phyloP scores from a whole-genome alignment of 2,329 filamentous ascomycete genomes.

The Pseudogymnoascus sp. region DNA sequence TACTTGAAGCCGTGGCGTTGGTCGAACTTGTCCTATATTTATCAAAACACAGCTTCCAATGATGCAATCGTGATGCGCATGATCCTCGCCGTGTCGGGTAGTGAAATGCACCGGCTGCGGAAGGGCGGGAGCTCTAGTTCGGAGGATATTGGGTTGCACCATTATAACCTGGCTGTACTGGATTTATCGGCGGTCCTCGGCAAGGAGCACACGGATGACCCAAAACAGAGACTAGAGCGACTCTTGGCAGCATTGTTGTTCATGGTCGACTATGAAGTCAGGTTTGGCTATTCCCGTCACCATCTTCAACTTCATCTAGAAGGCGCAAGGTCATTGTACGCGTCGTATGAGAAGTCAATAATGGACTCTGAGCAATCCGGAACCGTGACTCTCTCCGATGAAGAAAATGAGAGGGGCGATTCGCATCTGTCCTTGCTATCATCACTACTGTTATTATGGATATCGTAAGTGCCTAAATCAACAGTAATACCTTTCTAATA shows the following conservation, averaged over 20 bases:
- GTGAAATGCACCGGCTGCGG: conserved; percentile 28
- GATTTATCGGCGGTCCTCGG: not conserved
- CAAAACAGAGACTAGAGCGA: conserved; percentile 8
- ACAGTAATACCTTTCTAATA: not conserved
- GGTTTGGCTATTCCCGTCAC: conserved; percentile 6
- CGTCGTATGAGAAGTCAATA: not conserved
- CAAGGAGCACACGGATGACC: conserved; percentile 7
- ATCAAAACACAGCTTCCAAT: conserved; percentile 29
- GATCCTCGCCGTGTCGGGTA: conserved; percentile 32
- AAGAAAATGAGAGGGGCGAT: not conserved
- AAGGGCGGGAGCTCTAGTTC: not conserved
- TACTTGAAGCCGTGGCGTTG: conserved; percentile 33
- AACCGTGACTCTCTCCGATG: not conserved
- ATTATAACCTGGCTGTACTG: not conserved
- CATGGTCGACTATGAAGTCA: not conserved
- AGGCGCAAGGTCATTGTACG: not conserved
- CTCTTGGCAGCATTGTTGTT: not conserved
- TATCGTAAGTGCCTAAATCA: not conserved
- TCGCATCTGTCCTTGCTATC: not conserved
- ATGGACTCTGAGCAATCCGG: not conserved
- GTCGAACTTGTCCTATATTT: conserved; percentile 32
- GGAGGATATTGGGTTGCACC: not conserved
- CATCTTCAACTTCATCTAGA: not conserved
- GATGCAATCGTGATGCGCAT: conserved; percentile 34
- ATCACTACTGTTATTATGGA: not conserved